Evolutionary conservation across 768 basidiomycete species (phyloP).

Genomic region (Amanita polypyramis): DNA sequence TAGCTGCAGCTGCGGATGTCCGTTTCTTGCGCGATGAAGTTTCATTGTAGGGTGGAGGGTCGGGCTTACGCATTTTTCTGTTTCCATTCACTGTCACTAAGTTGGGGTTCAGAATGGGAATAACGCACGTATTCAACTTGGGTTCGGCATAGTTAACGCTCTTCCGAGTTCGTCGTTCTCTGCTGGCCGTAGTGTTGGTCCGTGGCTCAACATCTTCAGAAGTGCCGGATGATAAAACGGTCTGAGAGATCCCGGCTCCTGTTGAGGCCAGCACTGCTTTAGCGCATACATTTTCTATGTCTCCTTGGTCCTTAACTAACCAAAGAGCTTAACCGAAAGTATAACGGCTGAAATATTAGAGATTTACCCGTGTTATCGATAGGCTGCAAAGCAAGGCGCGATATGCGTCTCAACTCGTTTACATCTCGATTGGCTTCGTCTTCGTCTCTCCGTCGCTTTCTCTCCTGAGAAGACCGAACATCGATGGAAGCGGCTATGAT

Average conservation of each 20-base stretch:
- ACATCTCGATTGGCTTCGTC: conserved; percentile 29
- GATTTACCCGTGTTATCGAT: conserved; percentile 33
- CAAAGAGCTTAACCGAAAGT: background rate
- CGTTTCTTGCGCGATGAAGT: conserved; percentile 32
- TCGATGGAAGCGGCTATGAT: conserved; percentile 10
- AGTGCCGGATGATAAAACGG: conserved; percentile 39
- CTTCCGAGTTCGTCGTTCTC: conserved; percentile 55
- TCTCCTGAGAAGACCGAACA: conserved; percentile 25
- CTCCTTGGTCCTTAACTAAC: conserved; percentile 13
- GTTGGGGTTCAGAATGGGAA: conserved; percentile 12
- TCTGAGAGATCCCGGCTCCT: background rate
- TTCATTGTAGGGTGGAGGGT: conserved; percentile 31
- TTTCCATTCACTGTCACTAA: conserved; percentile 6
- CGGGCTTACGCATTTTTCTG: conserved; percentile 88
- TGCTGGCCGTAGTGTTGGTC: conserved; percentile 26
- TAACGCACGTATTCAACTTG: conserved; percentile 71
- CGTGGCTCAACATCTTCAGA: conserved; percentile 25
- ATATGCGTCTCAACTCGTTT: conserved; percentile 51
- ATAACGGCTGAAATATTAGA: background rate
- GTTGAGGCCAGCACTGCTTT: background rate
- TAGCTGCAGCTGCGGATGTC: conserved; percentile 30
- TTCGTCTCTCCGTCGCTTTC: conserved; percentile 22
- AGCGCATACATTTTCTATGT: conserved; percentile 6
- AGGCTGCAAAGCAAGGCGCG: conserved; percentile 32
- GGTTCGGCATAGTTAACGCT: conserved; percentile 84